Base-by-base conservation (phyloP, 495 filamentous ascomycete genomes). In the Mytilinidion resinicola region DNA sequence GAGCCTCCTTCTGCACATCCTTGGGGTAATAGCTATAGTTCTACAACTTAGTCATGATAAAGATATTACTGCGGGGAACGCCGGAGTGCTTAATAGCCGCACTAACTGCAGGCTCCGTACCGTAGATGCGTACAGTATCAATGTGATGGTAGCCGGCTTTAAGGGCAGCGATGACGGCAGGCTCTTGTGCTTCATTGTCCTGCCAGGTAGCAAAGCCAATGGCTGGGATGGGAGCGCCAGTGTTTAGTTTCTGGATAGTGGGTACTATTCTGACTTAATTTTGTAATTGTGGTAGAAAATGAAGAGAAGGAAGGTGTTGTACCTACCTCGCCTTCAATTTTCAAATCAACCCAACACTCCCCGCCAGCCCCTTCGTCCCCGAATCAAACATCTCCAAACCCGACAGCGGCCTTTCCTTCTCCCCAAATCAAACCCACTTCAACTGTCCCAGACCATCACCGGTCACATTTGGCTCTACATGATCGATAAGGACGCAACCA, bases 71-170 rank as follows among this genome's bases (percentile, higher is more conserved):
- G 53, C 85, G 80, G 4, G 77, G 72, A 10, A 88, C 47, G 1
- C 76, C 74, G 6, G 78, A 80, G 30, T 77, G 54, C 38, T 77
- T 78, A 33, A 86, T 72, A 0, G 85, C 85, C 37, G 80, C 72
- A 11, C 86, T 86, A 55, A 88, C 84, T 65, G 85, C 78, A 1
- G 67, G 59, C 60, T 89, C 86, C 59, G 88, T 89, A 41, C 69
- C 76, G 68, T 89, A 89, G 69, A 79, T 81, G 66, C 87, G 84
- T 1, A 85, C 85, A 0, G 85, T 84, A 69, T 89, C 86, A 59
- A 89, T 86, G 69, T 86, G 84, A 36, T 83, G 78, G 73, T 88
- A 88, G 38, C 86, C 86, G 7, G 73, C 67, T 8, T 79, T 69
- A 21, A 89, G 70, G 14, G 86, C 86, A 35, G 75, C 76, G 25